These are phyloP conservation scores for Trichoderma citrinoviride DNA, from an alignment of 2,329 filamentous ascomycete genomes.

Conservation along the genomic window DNA sequence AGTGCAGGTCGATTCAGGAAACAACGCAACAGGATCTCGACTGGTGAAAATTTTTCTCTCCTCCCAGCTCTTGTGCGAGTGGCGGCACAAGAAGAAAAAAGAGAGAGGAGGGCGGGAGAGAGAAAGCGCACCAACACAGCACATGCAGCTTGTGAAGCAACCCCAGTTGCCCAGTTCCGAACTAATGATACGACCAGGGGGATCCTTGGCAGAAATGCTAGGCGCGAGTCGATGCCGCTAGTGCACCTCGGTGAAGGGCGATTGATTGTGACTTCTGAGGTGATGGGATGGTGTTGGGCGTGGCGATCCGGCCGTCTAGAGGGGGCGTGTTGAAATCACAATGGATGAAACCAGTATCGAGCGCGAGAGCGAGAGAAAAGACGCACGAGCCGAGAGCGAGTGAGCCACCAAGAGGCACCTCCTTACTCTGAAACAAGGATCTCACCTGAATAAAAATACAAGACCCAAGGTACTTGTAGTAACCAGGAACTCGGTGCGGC, in stretches of 20 bases:
- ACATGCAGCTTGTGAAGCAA: neutral
- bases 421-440: neutral
- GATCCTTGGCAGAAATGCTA: neutral
- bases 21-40: no score
- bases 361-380: neutral
- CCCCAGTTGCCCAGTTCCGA: neutral
- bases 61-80: no score
- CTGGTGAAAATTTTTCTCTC: no score
- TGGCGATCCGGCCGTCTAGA: neutral
- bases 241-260: neutral
- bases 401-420: neutral
- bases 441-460: neutral
- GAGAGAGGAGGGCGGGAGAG: no score
- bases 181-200: neutral
- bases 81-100: no score
- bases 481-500: neutral
- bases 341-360: neutral
- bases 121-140: no score
- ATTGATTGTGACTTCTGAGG: conserved; percentile 8
- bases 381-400: no score
- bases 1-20: no score
- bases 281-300: conserved; percentile 6
- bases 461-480: no score
- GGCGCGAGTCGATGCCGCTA: neutral
- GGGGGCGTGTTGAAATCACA: neutral